Evolutionary conservation across 306 rosid genomes (phyloP), one percentile per base, ranked within the genome.

Genomic region (Purshia tridentata): DNA sequence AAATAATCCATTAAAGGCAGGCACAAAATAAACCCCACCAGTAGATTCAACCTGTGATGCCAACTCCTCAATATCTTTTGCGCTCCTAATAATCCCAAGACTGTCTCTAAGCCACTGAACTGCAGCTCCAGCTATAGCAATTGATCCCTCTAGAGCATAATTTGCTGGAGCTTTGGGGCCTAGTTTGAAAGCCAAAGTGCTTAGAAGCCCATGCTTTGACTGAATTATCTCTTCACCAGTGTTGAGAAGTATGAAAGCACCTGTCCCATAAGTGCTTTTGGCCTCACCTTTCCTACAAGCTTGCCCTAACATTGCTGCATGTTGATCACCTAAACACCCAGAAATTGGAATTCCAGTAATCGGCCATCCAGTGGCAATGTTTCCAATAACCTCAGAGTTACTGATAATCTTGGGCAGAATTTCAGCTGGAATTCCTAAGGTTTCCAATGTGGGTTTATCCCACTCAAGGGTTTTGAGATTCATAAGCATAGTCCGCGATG

Each of bases 41-140:
- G 81, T 85, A 63, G 90, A 75, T 2, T 83, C 91, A 75, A 89
- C 97, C 76, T 68, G 47, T 4, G 67, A 83, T 40, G 99, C 97
- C 74, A 91, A 76, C 5, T 51, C 77, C 85, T 94, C 99, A 8
- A 89, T 77, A 40, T 91, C 97, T n/a, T 69, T 15, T 18, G 99
- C 92, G 59, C 74, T 86, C 8, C 70, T 48, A 77, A 94, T 89
- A 50, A 94, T 15, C 15, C 90, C 92, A 66, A 94, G 96, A 75
- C 89, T 9, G 65, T 94, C 97, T 74, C 97, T 85, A 49, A 94
- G 97, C 99, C 99, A 94, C 72, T 91, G 97, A 47, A 94, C 97
- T 18, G 97, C 99, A 49, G 99, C 99, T 57, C 97, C 97, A 70
- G 99, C 99, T 55, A 91, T 94, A 6, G 99, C 99, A 72, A 94